Conservation (phyloP, 257 asterid species). For the Plantago elongata region DNA sequence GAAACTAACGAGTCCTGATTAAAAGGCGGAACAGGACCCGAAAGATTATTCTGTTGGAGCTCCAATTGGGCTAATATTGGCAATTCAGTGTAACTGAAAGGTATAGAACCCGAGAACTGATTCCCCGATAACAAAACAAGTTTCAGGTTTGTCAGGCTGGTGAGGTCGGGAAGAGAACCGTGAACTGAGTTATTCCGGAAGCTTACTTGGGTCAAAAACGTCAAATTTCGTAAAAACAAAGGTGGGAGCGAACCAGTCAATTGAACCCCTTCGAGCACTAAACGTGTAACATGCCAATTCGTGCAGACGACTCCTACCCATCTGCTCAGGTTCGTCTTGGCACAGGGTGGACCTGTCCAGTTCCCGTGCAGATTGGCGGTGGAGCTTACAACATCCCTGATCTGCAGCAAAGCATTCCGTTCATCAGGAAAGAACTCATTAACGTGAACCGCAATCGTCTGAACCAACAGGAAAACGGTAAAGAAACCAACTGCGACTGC, state of each 20-base stretch:
- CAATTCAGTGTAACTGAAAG: slow-evolving; percentile 31
- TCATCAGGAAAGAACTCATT: slow-evolving; percentile 40
- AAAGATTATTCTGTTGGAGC: slow-evolving; percentile 44
- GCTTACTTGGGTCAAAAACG: slow-evolving; percentile 48
- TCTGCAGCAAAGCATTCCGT: slow-evolving; percentile 49
- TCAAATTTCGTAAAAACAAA: slow-evolving; percentile 36
- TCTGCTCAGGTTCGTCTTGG: slow-evolving; percentile 34
- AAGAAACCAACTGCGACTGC: slow-evolving; percentile 10
- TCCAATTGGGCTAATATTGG: slow-evolving; percentile 33
- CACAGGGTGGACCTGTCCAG: slow-evolving; percentile 84
- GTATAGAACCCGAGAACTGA: slow-evolving; percentile 51
- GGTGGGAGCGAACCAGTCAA: slow-evolving; percentile 46
- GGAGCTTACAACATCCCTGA: slow-evolving; percentile 48
- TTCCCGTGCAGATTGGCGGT: slow-evolving; percentile 41
- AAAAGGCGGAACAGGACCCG: slow-evolving; percentile 56
- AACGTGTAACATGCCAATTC: slow-evolving; percentile 39
- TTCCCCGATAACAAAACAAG: slow-evolving; percentile 41
- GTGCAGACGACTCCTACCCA: slow-evolving; percentile 63
- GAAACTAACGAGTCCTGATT: slow-evolving; percentile 37
- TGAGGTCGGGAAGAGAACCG: slow-evolving; percentile 52
- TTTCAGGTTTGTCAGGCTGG: slow-evolving; percentile 34
- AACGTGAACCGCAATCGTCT: slow-evolving; percentile 8
- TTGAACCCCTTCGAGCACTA: slow-evolving; percentile 48
- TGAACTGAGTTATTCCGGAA: slow-evolving; percentile 46
- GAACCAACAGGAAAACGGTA: slow-evolving; percentile 9